Evolutionary conservation across 73 alveolate genomes (phyloP).

Genomic region (Tetrahymena borealis): DNA sequence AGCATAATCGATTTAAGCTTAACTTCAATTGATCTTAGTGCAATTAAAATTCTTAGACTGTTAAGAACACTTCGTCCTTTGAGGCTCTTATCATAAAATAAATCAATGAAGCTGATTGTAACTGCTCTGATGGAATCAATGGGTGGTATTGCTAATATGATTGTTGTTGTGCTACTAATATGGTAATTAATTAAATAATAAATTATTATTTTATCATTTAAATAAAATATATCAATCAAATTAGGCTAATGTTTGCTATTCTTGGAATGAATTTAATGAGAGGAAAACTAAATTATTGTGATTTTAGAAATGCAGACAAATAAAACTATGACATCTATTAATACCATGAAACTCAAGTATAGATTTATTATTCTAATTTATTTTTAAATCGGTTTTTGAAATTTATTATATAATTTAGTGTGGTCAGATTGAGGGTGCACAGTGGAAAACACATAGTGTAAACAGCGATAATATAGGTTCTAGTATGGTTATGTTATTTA

Average conservation of each 20-base stretch:
- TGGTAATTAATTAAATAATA: not conserved
- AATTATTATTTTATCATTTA: not conserved
- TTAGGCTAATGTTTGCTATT: slow-evolving; percentile 65
- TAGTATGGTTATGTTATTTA: slow-evolving; percentile 74
- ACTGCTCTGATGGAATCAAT: slow-evolving; percentile 80
- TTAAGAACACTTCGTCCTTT: slow-evolving; percentile 84
- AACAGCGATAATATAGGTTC: slow-evolving; percentile 77
- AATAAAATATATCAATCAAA: slow-evolving; percentile 21
- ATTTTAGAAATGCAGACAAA: not conserved
- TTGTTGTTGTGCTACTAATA: slow-evolving; percentile 56
- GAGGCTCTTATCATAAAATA: slow-evolving; percentile 78
- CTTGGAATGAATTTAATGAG: slow-evolving; percentile 59
- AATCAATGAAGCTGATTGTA: slow-evolving; percentile 78
- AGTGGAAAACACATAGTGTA: slow-evolving; percentile 54
- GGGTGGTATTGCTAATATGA: slow-evolving; percentile 75
- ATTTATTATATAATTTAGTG: not conserved
- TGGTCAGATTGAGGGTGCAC: slow-evolving; percentile 8
- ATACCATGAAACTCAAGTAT: too few relatives aligned
- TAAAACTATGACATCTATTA: not conserved
- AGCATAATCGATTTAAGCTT: slow-evolving; percentile 75
- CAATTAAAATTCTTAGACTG: slow-evolving; percentile 76
- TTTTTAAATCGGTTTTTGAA: too few relatives aligned
- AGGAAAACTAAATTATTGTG: slow-evolving; percentile 62
- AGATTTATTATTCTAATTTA: too few relatives aligned
- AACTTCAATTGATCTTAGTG: slow-evolving; percentile 55